Evolutionary conservation across 306 rosid species (phyloP).

Genomic region (Begonia masoniana): DNA sequence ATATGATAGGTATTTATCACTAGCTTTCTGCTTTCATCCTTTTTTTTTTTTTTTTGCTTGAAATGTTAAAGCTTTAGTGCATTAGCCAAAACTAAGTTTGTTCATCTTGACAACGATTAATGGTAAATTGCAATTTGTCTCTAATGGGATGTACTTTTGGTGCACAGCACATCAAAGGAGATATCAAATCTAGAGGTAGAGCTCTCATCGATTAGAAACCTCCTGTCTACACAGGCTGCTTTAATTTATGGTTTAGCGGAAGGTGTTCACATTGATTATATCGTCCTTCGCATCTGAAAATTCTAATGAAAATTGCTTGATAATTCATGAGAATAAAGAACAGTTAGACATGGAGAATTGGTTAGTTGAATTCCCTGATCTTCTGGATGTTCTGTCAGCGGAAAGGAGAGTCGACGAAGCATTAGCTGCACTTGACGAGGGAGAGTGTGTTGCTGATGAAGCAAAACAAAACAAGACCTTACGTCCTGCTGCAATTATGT

Average conservation of each 20-base stretch:
- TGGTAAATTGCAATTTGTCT: too few species aligned
- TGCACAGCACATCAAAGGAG: conserved; percentile 86
- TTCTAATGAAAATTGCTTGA: conserved; percentile 23
- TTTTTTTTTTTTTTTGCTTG: too few species aligned
- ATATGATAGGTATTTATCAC: too few species aligned
- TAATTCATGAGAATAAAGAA: conserved; percentile 39
- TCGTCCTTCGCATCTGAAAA: conserved; percentile 41
- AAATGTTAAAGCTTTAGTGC: too few species aligned
- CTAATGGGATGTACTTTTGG: background rate
- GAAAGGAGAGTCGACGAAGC: conserved; percentile 94
- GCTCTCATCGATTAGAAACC: conserved; percentile 91
- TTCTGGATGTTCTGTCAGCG: conserved; percentile 83
- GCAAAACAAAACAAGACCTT: conserved; percentile 53
- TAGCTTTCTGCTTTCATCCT: too few species aligned
- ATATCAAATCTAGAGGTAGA: conserved; percentile 93
- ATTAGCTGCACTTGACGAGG: conserved; percentile 76
- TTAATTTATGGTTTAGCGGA: conserved; percentile 92
- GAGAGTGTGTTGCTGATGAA: conserved; percentile 65
- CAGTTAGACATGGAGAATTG: conserved; percentile 71
- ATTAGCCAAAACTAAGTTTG: too few species aligned
- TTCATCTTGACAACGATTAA: too few species aligned
- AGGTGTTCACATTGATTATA: conserved; percentile 56
- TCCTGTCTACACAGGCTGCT: conserved; percentile 90
- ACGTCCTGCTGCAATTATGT: conserved; percentile 34
- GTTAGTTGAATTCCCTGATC: conserved; percentile 91